Conservation (phyloP, 2,329 filamentous ascomycete genomes). For the Epicoccum nigrum region DNA sequence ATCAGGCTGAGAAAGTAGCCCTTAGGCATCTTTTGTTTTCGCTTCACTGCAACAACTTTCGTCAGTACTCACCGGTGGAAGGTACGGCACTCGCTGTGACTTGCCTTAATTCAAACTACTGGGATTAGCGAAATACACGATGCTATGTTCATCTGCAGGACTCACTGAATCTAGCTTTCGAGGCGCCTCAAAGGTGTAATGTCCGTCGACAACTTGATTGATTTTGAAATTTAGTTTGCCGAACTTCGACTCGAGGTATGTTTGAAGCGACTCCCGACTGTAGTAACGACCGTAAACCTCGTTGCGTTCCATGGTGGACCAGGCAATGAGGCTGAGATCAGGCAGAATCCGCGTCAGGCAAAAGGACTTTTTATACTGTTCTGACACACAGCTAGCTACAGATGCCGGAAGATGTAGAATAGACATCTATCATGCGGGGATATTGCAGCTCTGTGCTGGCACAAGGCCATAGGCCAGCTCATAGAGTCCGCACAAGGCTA, state of each 20-base stretch:
- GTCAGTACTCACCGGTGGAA: conserved; percentile 1
- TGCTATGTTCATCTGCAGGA: neutral
- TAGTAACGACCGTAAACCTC: neutral
- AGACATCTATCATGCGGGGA: too few relatives aligned
- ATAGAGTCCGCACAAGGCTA: too few relatives aligned
- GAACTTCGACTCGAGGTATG: neutral
- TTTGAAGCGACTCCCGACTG: neutral
- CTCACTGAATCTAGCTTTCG: neutral
- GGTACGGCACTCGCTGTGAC: neutral
- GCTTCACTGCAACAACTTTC: neutral
- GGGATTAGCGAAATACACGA: neutral
- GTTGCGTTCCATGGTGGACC: neutral
- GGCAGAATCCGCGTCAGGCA: neutral
- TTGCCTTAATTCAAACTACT: neutral
- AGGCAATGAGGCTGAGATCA: neutral
- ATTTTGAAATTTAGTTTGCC: conserved; percentile 2
- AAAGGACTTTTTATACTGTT: neutral
- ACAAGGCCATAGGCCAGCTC: too few relatives aligned
- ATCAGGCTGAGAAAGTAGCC: conserved; percentile 1
- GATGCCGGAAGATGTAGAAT: too few relatives aligned
- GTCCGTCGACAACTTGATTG: neutral
- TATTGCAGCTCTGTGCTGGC: too few relatives aligned
- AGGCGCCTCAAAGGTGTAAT: conserved; percentile 6
- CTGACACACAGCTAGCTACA: too few relatives aligned
- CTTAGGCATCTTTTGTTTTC: neutral